These are phyloP conservation scores for Primulina huaijiensis DNA, from an alignment of 257 asterid species.

Conservation along the genomic window DNA sequence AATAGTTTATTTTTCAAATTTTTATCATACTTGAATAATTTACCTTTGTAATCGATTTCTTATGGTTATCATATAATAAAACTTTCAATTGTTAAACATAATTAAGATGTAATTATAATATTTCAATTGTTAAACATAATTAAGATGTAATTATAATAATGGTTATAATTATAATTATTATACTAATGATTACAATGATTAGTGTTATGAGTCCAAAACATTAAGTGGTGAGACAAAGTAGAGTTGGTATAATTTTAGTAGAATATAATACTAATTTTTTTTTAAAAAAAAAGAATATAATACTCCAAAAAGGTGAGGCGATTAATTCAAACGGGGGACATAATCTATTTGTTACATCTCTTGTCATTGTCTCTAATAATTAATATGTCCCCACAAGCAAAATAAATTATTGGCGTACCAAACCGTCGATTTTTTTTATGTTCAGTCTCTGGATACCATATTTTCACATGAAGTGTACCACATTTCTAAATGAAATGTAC, in stretches of 20 bases:
- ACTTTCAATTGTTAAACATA: neutral
- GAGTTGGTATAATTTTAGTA: conserved; percentile 25
- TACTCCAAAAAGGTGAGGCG: conserved; percentile 7
- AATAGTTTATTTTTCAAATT: no score
- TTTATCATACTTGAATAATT: no score
- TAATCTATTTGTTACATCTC: conserved; percentile 10
- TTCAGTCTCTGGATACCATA: no score
- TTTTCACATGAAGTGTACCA: no score
- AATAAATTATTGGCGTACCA: conserved; percentile 25
- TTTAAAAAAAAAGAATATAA: no score
- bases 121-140: neutral
- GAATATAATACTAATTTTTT: conserved; percentile 10
- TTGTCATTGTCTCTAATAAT: conserved; percentile 26
- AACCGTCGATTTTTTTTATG: no score
- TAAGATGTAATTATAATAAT: neutral
- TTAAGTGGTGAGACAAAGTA: conserved; percentile 26
- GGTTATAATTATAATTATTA: conserved; percentile 25
- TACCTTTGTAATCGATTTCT: no score
- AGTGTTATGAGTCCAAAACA: conserved; percentile 27
- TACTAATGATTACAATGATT: conserved; percentile 31
- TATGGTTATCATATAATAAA: no score
- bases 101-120: neutral
- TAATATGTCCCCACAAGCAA: conserved; percentile 21
- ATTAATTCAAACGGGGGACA: conserved; percentile 16
- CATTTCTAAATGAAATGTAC: no score